A percentile compares a stretch with the other conserved stretches of the same genome.
These are phyloP conservation scores for Dovyalis caffra DNA, from an alignment of 345 rosid species.

Conservation along the genomic window DNA sequence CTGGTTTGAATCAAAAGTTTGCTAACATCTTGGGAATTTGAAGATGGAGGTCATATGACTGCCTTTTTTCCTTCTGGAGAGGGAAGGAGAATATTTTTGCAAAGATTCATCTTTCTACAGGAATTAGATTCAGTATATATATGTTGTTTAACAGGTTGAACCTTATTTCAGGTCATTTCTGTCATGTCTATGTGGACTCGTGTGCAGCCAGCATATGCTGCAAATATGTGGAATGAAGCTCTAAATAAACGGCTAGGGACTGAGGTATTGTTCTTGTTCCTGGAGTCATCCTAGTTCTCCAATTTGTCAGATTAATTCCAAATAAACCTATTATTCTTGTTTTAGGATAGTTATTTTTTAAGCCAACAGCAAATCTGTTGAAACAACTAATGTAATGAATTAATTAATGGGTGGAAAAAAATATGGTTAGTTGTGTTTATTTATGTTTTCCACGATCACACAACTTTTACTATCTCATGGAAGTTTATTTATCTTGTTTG, in stretches of 20 bases:
- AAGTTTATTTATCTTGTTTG: not conserved
- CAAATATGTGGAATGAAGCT: constrained; percentile 99
- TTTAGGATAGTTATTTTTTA: too few relatives aligned
- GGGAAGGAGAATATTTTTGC: not conserved
- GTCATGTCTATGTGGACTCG: constrained; percentile 99
- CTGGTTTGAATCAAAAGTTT: not conserved
- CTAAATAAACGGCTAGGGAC: constrained; percentile 89
- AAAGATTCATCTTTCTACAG: too few relatives aligned
- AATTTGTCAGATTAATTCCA: not conserved
- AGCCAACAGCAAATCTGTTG: not conserved
- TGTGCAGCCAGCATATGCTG: constrained; percentile 95
- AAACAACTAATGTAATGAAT: not conserved
- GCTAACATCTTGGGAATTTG: not conserved
- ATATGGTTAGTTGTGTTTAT: not conserved
- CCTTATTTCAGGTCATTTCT: constrained; percentile 75
- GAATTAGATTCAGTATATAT: too few relatives aligned
- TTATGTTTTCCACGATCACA: not conserved
- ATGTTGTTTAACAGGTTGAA: too few relatives aligned
- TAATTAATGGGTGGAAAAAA: not conserved
- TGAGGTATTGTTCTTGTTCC: constrained; percentile 51
- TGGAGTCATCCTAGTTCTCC: not conserved
- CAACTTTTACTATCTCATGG: not conserved
- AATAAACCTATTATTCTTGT: not conserved
- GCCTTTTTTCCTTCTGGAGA: not conserved
- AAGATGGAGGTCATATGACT: not conserved